Conservation (phyloP, 495 filamentous ascomycete species). For the Penicillium maclennaniae region DNA sequence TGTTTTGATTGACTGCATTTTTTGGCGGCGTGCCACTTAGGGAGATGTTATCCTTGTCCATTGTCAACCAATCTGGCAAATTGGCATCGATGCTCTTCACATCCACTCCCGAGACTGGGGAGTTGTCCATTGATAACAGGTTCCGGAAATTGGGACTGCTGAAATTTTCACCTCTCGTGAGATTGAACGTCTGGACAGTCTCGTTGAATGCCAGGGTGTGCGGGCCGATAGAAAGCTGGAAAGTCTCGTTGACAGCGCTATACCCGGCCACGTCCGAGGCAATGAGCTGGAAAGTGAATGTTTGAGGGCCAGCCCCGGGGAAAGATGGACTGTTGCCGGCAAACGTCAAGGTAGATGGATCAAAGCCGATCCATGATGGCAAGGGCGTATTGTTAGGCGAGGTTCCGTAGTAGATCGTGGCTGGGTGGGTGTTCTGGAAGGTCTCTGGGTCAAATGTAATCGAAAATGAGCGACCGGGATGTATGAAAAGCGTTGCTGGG, state of each 20-base stretch:
- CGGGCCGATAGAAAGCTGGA: conserved; percentile 65
- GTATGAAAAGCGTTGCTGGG: conserved; percentile 43
- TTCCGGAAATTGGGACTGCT: conserved; percentile 51
- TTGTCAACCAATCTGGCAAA: conserved; percentile 64
- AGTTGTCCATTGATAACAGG: conserved; percentile 60
- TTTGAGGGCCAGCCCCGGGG: conserved; percentile 63
- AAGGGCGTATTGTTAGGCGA: conserved; percentile 74
- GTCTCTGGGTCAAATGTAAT: conserved; percentile 47
- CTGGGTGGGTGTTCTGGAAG: conserved; percentile 43
- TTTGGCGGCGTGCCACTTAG: conserved; percentile 62
- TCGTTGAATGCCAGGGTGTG: conserved; percentile 63
- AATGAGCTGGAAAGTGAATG: conserved; percentile 68
- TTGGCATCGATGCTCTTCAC: conserved; percentile 48
- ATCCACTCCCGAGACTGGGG: conserved; percentile 40
- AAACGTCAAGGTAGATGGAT: conserved; percentile 60
- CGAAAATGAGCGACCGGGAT: conserved; percentile 41
- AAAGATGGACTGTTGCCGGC: conserved; percentile 69
- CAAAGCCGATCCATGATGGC: conserved; percentile 83
- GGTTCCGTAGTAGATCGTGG: conserved; percentile 70
- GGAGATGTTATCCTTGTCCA: conserved; percentile 58
- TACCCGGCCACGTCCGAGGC: conserved; percentile 80
- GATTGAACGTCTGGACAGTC: conserved; percentile 53
- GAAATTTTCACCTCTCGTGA: conserved; percentile 52
- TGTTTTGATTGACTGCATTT: conserved; percentile 52
- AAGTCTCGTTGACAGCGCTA: conserved; percentile 58